Evolutionary conservation across 2,329 filamentous ascomycete species (phyloP).

Genomic region (Calycina herbarum): DNA sequence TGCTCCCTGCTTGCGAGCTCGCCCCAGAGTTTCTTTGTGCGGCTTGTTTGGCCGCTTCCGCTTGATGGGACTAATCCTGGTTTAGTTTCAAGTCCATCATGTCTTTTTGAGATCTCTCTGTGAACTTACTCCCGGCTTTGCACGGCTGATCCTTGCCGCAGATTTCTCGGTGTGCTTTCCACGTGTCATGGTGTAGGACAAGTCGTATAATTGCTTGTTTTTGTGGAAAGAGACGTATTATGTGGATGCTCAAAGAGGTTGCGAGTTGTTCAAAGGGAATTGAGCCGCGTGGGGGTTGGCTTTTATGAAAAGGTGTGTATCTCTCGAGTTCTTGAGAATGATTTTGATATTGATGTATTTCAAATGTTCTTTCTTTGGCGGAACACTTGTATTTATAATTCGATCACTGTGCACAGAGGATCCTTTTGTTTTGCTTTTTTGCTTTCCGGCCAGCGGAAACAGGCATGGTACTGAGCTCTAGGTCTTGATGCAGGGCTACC

Average conservation of each 20-base stretch:
- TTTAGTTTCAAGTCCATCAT: constrained; percentile 8
- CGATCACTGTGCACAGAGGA: neutral
- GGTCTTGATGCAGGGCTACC: constrained; percentile 11
- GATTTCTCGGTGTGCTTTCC: constrained; percentile 22
- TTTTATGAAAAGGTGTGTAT: no score
- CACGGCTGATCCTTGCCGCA: constrained; percentile 21
- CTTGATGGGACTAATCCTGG: constrained; percentile 22
- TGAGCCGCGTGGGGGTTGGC: neutral
- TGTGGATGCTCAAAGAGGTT: neutral
- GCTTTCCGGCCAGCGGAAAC: constrained; percentile 23
- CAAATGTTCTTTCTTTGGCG: neutral
- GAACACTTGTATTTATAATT: neutral
- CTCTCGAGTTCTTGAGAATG: neutral
- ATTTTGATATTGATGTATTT: neutral
- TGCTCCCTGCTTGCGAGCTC: neutral
- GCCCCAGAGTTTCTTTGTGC: constrained; percentile 20
- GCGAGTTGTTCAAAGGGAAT: neutral
- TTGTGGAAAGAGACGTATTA: neutral
- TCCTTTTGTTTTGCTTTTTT: constrained; percentile 14
- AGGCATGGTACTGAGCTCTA: neutral
- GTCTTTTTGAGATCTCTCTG: neutral
- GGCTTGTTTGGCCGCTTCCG: constrained; percentile 19
- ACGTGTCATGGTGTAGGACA: constrained; percentile 21
- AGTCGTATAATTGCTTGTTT: neutral
- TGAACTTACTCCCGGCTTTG: constrained; percentile 25